Evolutionary conservation across 2,329 filamentous ascomycete genomes (phyloP), one percentile per base, ranked within the genome.

Genomic region (Ophiostoma tasmaniense): DNA sequence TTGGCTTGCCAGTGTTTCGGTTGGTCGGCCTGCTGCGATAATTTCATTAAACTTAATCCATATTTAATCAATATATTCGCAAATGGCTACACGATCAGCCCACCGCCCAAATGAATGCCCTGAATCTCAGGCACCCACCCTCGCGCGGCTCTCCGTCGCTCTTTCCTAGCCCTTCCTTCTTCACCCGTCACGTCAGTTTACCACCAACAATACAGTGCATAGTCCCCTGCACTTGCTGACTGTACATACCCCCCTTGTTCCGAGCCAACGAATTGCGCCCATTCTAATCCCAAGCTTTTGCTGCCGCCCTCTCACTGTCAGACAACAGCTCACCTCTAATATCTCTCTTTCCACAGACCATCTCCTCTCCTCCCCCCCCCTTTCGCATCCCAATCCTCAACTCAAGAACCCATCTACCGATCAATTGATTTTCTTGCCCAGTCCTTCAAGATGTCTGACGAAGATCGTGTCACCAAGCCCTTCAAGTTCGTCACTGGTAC

Each of bases 401-500:
- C 35, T 55, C 62, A 50, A 64, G 59, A 64, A 65, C 64, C 42
- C 20, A 55, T 30, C 76, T 74, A 75, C 70, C 67, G 64, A 73
- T 72, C 70, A 73, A 75, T 73, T 73, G 76, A 77, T 45, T 42
- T 39, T 37, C 73, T 74, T 77, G 59, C 14, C 22, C 35, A 35
- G 28, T 79, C 79, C 78, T 82, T 81, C 87, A 93, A 83, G 76
- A 99, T 99, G 94, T 90, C 93, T 80, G 92, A 96, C 83, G 90
- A 91, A 77, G 91, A 96, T 81, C 85, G 86, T 81, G 85, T 86
- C 75, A 97, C 93, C 84, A 99, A 97, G 89, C 96, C 96, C 82
- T 99, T 99, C 90, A 99, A 99, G 91, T 98, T 98, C 85, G 95
- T 98, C 79, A 98, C 94, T 84, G 94, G 73, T 74, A 70, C 30